These are phyloP conservation scores for Persicaria maculosa DNA, from an alignment of 148 eudicot genomes.

Conservation along the genomic window DNA sequence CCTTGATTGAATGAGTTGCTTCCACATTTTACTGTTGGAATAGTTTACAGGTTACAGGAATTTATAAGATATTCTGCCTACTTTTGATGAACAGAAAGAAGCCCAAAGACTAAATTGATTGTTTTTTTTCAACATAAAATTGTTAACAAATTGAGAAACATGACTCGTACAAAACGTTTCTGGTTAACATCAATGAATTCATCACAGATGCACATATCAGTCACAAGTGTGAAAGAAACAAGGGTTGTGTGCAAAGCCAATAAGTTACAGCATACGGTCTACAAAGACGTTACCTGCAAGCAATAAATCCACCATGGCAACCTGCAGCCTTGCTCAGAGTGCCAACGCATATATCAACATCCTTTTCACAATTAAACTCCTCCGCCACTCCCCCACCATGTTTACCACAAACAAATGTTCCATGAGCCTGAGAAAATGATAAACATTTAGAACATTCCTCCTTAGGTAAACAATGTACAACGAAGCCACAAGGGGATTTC, in stretches of 20 bases:
- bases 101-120: not conserved
- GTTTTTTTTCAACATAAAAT: not conserved
- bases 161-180: not conserved
- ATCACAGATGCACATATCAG: not conserved
- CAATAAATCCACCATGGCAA: conserved; percentile 93
- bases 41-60: not conserved
- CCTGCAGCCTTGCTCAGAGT: conserved; percentile 98
- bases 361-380: conserved; percentile 66
- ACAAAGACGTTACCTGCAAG: conserved; percentile 65
- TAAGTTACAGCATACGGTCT: not conserved
- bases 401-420: conserved; percentile 89
- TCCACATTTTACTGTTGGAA: conserved; percentile 76
- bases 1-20: conserved; percentile 84
- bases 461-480: too few species aligned
- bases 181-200: not conserved
- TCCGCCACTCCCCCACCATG: conserved; percentile 92
- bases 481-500: not conserved
- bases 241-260: not conserved
- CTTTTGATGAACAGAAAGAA: not conserved
- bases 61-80: not conserved
- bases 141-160: not conserved
- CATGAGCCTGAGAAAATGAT: conserved; percentile 68
- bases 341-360: conserved; percentile 87
- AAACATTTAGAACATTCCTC: conserved; percentile 6
- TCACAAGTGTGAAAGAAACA: not conserved